Base-by-base conservation (phyloP, 257 asterid genomes). In the Capsicum pubescens region DNA sequence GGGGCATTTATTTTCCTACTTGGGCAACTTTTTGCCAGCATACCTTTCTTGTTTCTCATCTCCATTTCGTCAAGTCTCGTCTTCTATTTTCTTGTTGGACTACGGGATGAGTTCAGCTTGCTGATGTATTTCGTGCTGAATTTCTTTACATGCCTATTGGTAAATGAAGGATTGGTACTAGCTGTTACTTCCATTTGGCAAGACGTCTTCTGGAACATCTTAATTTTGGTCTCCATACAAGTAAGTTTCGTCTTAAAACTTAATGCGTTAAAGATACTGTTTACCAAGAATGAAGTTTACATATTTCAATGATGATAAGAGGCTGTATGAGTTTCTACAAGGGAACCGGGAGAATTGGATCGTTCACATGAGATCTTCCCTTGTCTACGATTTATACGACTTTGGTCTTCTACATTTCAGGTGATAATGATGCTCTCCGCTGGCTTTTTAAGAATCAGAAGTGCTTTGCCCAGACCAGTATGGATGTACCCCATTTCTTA, bases 401-500 rank as follows among this genome's bases (percentile, higher is more conserved):
- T 76, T 8, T 26, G 81, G 42, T 76, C 19, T 79, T 66, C 76
- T 67, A 3, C 67, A 71, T 89, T 84, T 80, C 95, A 97, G 99
- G 90, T 93, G 87, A 87, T 91, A 78, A 89, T 97, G 98, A 97
- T 97, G 94, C 92, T 97, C 74, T 91, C 99, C 10, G 99, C 97
- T n/a, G 99, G 99, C 78, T 91, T 91, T 87, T 95, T 93, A 82
- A 90, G 99, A 91, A 89, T 97, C 59, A 92, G 99, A 80, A 89
- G 95, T 66, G 92, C 91, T 61, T 91, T 97, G 89, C 98, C 98
- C 1, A 83, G 87, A 81, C 92, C 93, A 9, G 91, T 91, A n/a
- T 97, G 99, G 99, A 89, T 90, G 94, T 97, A 97, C 89, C 99
- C 99, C 26, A 26, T 94, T 39, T 95, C 99, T 6, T 95, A 95